Base-by-base conservation (phyloP, 345 rosid genomes). In the Cardiospermum halicacabum region DNA sequence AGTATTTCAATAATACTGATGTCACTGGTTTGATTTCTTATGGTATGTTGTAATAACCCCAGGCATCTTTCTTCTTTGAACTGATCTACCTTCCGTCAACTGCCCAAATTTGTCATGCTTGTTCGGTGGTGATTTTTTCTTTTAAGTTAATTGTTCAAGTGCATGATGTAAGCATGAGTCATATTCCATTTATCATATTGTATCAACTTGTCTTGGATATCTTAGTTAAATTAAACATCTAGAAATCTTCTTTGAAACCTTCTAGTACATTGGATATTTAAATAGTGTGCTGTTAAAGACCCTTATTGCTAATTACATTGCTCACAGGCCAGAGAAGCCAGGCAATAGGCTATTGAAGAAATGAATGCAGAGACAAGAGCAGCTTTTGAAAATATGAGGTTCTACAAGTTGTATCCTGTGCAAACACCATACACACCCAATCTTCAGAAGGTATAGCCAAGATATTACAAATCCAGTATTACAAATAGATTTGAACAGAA, bases 351-450 rank as follows among this genome's bases (percentile, higher is more conserved):
- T 24, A 69, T 83, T 53, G 92, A 83, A 71, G 96, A 85, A 69
- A 82, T 95, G 96, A 95, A 84, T 13, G 96, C 78, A 73, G 97
- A 87, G 24, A 78, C 82, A 5, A 89, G 69, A 72, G 60, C 70
- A 7, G 96, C 90, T 18, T 84, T 79, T 56, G 75, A 95, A 62
- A 76, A 61, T 50, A 89, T 85, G 86, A 95, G 70, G 75, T 87
- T 95, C 74, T 89, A 91, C 89, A 95, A 95, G 72, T 95, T 95
- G 72, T 95, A 95, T 77, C 99, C 99, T 19, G 77, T 72, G 69
- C 74, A 74, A 60, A 81, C 91, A 34, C 78, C 81, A 2, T 89
- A 89, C 58, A 66, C 95, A 47, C 99, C 98, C 15, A 0, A 43
- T 32, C n/a, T n/a, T n/a, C n/a, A n/a, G n/a, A n/a, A n/a, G n/a